Evolutionary conservation across 108 stramenopile species (phyloP).

Genomic region (Stephanodiscus minutulus): DNA sequence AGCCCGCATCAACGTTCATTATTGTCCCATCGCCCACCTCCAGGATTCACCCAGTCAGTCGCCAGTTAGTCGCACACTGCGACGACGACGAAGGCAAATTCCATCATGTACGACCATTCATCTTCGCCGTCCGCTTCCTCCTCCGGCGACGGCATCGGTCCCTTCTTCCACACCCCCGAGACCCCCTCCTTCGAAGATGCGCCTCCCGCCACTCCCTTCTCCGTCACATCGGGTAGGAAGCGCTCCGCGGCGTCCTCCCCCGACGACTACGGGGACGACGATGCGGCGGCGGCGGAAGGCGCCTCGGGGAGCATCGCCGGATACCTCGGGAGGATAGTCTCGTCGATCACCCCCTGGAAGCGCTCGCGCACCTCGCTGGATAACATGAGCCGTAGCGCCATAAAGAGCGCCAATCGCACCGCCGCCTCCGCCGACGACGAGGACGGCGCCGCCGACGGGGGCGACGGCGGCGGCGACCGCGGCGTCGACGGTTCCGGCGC

Average conservation of each 20-base stretch:
- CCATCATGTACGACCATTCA: neutral
- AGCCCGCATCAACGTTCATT: too few species aligned
- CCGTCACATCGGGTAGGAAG: slow-evolving; percentile 19
- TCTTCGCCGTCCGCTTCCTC: slow-evolving; percentile 2
- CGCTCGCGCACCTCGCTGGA: slow-evolving; percentile 23
- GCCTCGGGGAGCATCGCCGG: neutral
- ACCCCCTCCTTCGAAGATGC: neutral
- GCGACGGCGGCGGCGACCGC: neutral
- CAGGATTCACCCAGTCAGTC: too few species aligned
- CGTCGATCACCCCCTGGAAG: slow-evolving; percentile 16
- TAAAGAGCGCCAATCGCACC: slow-evolving; percentile 12
- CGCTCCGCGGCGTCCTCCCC: slow-evolving; percentile 10
- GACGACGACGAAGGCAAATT: neutral
- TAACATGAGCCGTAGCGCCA: slow-evolving; percentile 36
- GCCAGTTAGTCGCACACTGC: too few species aligned
- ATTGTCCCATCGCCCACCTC: too few species aligned
- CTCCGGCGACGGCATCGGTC: neutral
- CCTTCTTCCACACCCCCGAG: slow-evolving; percentile 21
- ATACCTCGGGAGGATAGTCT: neutral
- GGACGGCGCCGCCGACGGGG: neutral
- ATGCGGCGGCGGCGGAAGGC: neutral
- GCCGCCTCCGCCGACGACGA: neutral
- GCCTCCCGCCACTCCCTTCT: slow-evolving; percentile 6
- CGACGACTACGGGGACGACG: neutral
- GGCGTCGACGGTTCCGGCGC: slow-evolving; percentile 1